These are phyloP conservation scores for Aspergillus nidulans DNA, from an alignment of 495 filamentous ascomycete genomes.

Conservation along the genomic window DNA sequence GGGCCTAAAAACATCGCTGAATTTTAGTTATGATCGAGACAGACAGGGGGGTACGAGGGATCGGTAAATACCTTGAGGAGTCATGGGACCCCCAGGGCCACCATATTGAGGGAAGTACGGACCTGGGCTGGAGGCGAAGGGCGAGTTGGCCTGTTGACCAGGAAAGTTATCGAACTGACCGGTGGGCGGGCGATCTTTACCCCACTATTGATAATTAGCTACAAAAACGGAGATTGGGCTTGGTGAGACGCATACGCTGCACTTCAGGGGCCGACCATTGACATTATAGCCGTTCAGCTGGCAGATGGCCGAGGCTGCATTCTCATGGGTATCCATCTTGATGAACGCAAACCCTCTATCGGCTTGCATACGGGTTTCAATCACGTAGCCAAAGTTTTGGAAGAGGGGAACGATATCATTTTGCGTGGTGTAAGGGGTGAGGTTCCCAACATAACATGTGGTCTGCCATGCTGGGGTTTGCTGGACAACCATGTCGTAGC, in stretches of 20 bases:
- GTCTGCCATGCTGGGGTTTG: conserved; percentile 99
- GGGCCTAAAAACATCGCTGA: conserved; percentile 42
- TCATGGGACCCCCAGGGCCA: conserved; percentile 67
- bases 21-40: conserved; percentile 21
- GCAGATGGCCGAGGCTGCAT: conserved; percentile 97
- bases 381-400: conserved; percentile 96
- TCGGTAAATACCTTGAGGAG: conserved; percentile 54
- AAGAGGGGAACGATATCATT: conserved; percentile 94
- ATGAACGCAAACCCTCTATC: conserved; percentile 98
- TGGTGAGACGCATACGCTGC: conserved; percentile 66
- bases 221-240: neutral
- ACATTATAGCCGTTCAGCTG: conserved; percentile 96
- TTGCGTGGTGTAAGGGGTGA: conserved; percentile 96
- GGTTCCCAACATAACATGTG: conserved; percentile 95
- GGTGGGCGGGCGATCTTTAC: conserved; percentile 93
- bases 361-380: conserved; percentile 95
- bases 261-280: conserved; percentile 95
- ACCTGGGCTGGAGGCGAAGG: conserved; percentile 66
- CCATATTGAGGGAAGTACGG: conserved; percentile 92
- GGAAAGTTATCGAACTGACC: conserved; percentile 80
- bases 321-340: conserved; percentile 99
- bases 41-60: conserved; percentile 12
- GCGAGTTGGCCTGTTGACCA: conserved; percentile 55
- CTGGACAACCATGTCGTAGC: conserved; percentile 94
- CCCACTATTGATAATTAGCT: conserved; percentile 65